A percentile compares a stretch with the other conserved stretches of the same genome.
Evolutionary conservation across 345 rosid genomes (phyloP).

Genomic region (Populus tremula): DNA sequence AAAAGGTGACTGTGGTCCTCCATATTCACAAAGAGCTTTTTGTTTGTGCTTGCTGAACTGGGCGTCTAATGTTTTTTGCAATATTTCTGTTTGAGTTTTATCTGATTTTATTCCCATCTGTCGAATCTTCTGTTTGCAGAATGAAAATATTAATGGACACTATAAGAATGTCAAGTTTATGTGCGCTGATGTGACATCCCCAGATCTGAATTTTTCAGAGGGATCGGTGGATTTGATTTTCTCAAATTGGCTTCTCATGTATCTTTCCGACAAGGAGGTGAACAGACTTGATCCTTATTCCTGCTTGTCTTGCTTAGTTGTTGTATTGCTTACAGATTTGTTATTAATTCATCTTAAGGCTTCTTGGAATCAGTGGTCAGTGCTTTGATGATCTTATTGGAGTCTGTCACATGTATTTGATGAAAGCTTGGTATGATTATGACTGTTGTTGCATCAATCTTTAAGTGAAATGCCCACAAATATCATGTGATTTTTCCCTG

Average conservation of each 20-base stretch:
- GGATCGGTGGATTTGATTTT: conserved; percentile 76
- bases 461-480: neutral
- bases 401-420: neutral
- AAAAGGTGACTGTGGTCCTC: conserved; percentile 51
- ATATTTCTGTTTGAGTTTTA: neutral
- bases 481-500: neutral
- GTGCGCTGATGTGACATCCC: conserved; percentile 89
- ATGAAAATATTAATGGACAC: conserved; percentile 69
- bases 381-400: neutral
- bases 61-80: neutral
- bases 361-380: neutral
- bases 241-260: conserved; percentile 97
- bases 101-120: conserved; percentile 10
- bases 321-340: neutral
- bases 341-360: neutral
- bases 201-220: conserved; percentile 52
- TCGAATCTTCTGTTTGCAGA: conserved; percentile 41
- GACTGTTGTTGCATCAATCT: neutral
- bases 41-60: neutral
- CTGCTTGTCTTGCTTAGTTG: neutral
- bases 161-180: conserved; percentile 74
- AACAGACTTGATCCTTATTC: neutral
- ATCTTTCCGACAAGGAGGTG: conserved; percentile 93
- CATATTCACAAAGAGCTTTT: neutral
- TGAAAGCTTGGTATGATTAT: neutral